These are phyloP conservation scores for Nissolia schottii DNA, from an alignment of 306 rosid genomes.

Conservation along the genomic window DNA sequence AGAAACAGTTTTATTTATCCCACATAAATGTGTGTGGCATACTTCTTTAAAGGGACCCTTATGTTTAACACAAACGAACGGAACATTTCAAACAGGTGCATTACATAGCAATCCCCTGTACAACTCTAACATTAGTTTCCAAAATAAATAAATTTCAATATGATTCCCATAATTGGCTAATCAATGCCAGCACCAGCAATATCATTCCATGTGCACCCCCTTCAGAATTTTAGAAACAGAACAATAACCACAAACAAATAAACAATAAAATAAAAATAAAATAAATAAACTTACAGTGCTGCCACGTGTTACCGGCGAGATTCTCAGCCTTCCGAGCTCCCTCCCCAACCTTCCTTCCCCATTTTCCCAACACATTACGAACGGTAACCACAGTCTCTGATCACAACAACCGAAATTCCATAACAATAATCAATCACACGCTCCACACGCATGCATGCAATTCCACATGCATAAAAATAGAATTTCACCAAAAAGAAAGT, in stretches of 20 bases:
- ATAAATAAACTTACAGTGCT: constrained; percentile 56
- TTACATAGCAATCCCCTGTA: neutral
- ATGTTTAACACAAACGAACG: neutral
- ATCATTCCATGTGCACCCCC: neutral
- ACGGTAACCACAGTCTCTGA: constrained; percentile 70
- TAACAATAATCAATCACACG: neutral
- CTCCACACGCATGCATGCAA: neutral
- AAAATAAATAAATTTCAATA: neutral
- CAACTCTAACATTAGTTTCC: neutral
- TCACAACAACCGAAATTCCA: constrained; percentile 5
- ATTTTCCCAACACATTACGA: constrained; percentile 65
- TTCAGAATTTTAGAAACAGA: neutral
- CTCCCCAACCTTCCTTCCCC: constrained; percentile 77
- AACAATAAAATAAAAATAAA: neutral
- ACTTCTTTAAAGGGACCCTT: neutral
- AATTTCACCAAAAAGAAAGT: neutral
- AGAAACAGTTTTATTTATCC: neutral
- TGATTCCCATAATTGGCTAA: neutral
- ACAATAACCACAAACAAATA: neutral
- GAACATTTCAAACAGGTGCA: constrained; percentile 2
- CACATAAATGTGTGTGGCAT: neutral
- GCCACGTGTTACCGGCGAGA: constrained; percentile 97
- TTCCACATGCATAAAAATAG: neutral
- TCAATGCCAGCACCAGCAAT: neutral
- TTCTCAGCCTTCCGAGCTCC: constrained; percentile 75